Base-by-base conservation (phyloP, 352 stramenopile genomes). In the Globisporangium parvum region DNA sequence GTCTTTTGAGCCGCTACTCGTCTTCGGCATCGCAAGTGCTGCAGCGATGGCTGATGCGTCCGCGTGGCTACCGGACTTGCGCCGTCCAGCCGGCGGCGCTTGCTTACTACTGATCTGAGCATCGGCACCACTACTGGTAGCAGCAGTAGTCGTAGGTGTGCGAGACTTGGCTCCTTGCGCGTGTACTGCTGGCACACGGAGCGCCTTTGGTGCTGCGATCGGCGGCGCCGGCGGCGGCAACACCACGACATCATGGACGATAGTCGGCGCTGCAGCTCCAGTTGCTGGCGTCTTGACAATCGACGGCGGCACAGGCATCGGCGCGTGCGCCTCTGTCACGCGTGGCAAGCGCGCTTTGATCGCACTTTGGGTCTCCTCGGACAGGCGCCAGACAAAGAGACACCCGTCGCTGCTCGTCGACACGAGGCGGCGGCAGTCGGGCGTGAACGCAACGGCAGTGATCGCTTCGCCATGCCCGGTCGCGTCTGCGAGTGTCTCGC, bases 341-440 rank as follows among this genome's bases (percentile, higher is more conserved):
- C 64, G 64, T 23, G 70, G 77, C 12, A 93, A 47, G 6, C 62
- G 65, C 4, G 75, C 47, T 33, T 91, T 91, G 37, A 92, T 90
- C 4, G 74, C 67, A 15, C 51, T 61, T 52, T 93, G 80, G 47
- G 95, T 75, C 31, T 89, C 77, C 11, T 92, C 77, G 3, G 77
- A 73, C 12, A 96, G 69, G 48, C 88, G 50, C 88, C 88, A 96
- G 23, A 96, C 84, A 49, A 96, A 93, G 42, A 96, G 76, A 39
- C 80, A 96, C 3, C 90, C 83, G 59, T 97, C 87, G 54, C 68
- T 85, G 52, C 84, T 93, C 9, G 70, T 65, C 3, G 85, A 91
- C n/a, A 97, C 58, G 24, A 97, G 70, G 6, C 86, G 67, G 14
- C 83, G 74, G 37, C 91, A 95, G 56, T 97, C 89, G 11, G 78